phyloP scores from a whole-genome alignment of 768 basidiomycete species.

The Lactarius tabidus region DNA sequence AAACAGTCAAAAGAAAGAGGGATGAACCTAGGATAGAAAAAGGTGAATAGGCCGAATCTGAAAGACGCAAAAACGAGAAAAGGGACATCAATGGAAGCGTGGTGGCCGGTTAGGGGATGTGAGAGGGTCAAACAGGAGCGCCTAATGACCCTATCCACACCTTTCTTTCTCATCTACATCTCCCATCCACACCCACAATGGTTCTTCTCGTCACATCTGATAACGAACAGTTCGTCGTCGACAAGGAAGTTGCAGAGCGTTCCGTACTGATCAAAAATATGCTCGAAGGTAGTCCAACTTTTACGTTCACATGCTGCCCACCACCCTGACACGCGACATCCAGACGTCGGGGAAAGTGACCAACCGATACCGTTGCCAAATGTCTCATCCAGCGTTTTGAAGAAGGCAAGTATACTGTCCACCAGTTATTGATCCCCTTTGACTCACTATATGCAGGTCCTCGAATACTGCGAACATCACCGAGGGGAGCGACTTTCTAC shows the following conservation, averaged over 20 bases:
- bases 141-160: neutral
- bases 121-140: neutral
- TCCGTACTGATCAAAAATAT: slow-evolving; percentile 98
- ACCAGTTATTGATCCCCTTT: slow-evolving; percentile 5
- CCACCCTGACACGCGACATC: slow-evolving; percentile 16
- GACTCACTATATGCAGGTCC: slow-evolving; percentile 52
- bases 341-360: slow-evolving; percentile 93
- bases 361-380: slow-evolving; percentile 94
- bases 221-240: slow-evolving; percentile 89
- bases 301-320: slow-evolving; percentile 12
- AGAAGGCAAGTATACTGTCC: slow-evolving; percentile 59
- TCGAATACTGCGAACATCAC: slow-evolving; percentile 99
- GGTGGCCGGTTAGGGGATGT: neutral
- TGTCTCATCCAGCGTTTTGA: slow-evolving; percentile 87
- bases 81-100: slow-evolving; percentile 40
- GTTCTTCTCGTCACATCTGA: slow-evolving; percentile 91
- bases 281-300: slow-evolving; percentile 73
- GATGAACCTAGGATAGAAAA: slow-evolving; percentile 44
- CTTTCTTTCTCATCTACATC: slow-evolving; percentile 3
- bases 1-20: slow-evolving; percentile 3
- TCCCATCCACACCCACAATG: slow-evolving; percentile 44
- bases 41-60: slow-evolving; percentile 39
- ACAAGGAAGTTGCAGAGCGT: slow-evolving; percentile 93
- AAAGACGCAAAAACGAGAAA: slow-evolving; percentile 40
- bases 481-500: slow-evolving; percentile 93